Conservation (phyloP, 208 protist genomes). For the Zelonia costaricensis region DNA sequence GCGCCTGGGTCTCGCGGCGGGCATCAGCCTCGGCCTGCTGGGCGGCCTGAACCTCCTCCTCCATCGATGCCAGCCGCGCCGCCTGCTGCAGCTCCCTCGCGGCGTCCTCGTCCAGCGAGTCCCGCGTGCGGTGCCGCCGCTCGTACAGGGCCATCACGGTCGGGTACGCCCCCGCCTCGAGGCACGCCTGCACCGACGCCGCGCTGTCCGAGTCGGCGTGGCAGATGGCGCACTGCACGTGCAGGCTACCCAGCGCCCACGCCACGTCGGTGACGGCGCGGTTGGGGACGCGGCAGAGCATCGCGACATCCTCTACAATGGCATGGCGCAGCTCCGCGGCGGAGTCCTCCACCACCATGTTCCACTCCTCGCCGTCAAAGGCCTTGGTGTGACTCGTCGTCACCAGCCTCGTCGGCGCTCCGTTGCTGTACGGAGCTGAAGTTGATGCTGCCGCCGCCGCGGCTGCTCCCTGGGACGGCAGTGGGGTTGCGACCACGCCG, state of each 20-base stretch:
- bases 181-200: conserved; percentile 11
- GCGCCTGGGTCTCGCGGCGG: not conserved
- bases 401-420: not conserved
- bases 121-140: not conserved
- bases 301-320: conserved; percentile 31
- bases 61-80: conserved; percentile 12
- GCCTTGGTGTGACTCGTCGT: conserved; percentile 23
- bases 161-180: conserved; percentile 17
- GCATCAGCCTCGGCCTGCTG: conserved; percentile 11
- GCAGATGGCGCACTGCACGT: conserved; percentile 34
- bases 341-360: conserved; percentile 35
- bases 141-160: conserved; percentile 16
- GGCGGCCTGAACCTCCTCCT: conserved; percentile 23
- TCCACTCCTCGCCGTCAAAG: conserved; percentile 43
- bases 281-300: conserved; percentile 34
- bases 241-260: conserved; percentile 30
- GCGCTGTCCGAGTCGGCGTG: conserved; percentile 16
- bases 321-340: conserved; percentile 36
- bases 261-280: conserved; percentile 28
- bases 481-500: no score
- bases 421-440: not conserved
- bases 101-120: conserved; percentile 6
- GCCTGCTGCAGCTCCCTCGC: conserved; percentile 13
- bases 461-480: no score
- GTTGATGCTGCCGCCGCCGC: no score